Evolutionary conservation across 2,329 filamentous ascomycete species (phyloP), one percentile per base, ranked within the genome.

Genomic region (Fusarium dimerum): DNA sequence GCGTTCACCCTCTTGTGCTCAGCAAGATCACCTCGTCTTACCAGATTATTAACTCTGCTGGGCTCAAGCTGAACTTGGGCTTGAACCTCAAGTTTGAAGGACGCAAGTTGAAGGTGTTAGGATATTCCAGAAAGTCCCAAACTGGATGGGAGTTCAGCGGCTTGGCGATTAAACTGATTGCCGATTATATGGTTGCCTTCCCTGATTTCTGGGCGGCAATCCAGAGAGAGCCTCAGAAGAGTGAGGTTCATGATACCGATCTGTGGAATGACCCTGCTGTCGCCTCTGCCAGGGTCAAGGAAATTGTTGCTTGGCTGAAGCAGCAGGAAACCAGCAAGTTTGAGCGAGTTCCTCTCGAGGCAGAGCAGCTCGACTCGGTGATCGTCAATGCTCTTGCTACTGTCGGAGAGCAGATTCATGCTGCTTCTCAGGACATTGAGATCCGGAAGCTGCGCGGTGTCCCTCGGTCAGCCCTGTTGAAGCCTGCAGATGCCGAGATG

Each of bases 1-100:
- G 84, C 5, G 78, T 99, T 55, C 92, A 96, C 60, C 88, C 92
- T 8, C 79, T 99, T 45, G 89, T 94, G 2, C 78, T 99, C 32
- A 96, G 92, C 72, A 99, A 96, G 78, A 89, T 99, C 65, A 97
- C 94, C 0, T 96, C 94, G 2, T 92, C 93, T 0, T 97, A 96
- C 71, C 89, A 87, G 49, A 89, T 99, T 51, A 84, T 85, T 51
- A 82, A 75, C 16, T 85, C 93, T 5, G 90, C 90, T 51, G 91
- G 89, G 20, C 78, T 92, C 52, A 89, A 90, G 63, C 81, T 96
- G 56, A 99, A 99, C 65, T 77, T 99, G 20, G 94, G 94, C 1
- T 79, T 99, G 55, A 99, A 99, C 66, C 80, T 99, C 61, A 99
- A 99, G 71, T 99, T 99, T 54, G 94, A 99, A 69, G 90, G 85